phyloP scores from a whole-genome alignment of 1,284 basidiomycete species.

The Prillingera fragicola region DNA sequence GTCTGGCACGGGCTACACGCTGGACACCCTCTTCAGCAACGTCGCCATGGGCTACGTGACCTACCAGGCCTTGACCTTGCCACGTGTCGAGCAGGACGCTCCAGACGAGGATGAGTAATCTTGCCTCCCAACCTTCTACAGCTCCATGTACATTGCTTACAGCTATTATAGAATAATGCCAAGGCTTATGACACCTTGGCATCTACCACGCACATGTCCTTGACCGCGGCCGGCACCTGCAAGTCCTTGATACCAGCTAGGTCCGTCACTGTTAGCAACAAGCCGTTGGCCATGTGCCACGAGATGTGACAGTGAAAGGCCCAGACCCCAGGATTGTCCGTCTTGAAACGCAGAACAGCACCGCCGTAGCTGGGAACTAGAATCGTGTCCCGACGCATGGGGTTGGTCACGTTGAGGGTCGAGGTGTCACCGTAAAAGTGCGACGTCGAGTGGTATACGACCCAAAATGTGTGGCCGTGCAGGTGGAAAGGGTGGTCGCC shows the following conservation, averaged over 20 bases:
- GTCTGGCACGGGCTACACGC: no score
- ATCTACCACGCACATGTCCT: constrained; percentile 10
- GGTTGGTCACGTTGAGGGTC: constrained; percentile 19
- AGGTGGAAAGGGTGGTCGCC: constrained; percentile 32
- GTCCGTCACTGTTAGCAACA: constrained; percentile 13
- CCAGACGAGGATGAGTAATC: not conserved
- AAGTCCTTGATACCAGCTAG: constrained; percentile 11
- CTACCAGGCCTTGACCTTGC: not conserved
- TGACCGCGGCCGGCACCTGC: constrained; percentile 1
- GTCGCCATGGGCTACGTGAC: not conserved
- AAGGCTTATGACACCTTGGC: no score
- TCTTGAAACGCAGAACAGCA: constrained; percentile 19
- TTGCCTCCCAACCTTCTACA: no score
- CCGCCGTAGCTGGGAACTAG: constrained; percentile 22
- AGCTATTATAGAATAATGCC: no score
- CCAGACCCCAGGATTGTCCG: constrained; percentile 29
- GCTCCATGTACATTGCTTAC: no score
- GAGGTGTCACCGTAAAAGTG: constrained; percentile 12
- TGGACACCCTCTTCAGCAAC: no score
- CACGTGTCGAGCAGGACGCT: not conserved
- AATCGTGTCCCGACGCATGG: constrained; percentile 29
- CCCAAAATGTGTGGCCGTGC: constrained; percentile 29
- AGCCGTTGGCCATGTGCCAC: constrained; percentile 18
- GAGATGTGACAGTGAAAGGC: constrained; percentile 25
- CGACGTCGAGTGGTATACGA: constrained; percentile 14